Evolutionary conservation across 2,329 filamentous ascomycete species (phyloP).

Genomic region (Dothistroma septosporum): DNA sequence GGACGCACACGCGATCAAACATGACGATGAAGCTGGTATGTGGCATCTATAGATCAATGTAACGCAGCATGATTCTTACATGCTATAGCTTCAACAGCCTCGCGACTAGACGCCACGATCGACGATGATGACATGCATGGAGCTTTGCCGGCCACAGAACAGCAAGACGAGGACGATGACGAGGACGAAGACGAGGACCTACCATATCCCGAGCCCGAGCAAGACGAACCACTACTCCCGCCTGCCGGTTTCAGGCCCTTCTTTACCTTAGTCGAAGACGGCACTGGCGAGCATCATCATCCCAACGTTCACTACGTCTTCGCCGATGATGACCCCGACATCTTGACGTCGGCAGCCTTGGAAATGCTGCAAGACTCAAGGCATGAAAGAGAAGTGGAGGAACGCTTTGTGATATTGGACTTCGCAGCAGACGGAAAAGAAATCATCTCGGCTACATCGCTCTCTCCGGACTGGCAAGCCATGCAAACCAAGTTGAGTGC

Average conservation of each 20-base stretch:
- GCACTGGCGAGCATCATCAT: constrained; percentile 71
- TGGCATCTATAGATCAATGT: background rate
- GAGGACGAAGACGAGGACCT: constrained; percentile 16
- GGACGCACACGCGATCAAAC: background rate
- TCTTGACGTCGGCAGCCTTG: constrained; percentile 63
- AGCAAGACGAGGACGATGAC: constrained; percentile 9
- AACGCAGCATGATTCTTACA: constrained; percentile 1
- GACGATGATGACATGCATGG: constrained; percentile 13
- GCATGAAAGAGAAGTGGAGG: constrained; percentile 32
- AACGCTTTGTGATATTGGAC: constrained; percentile 57
- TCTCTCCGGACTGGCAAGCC: constrained; percentile 71
- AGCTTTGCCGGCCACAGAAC: background rate
- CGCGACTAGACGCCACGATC: constrained; percentile 5
- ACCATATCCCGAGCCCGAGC: constrained; percentile 20
- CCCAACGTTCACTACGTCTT: constrained; percentile 91
- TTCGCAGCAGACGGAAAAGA: constrained; percentile 44
- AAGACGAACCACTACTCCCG: constrained; percentile 19
- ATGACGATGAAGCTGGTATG: constrained; percentile 2
- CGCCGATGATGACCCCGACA: constrained; percentile 79
- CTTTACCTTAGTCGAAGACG: constrained; percentile 80
- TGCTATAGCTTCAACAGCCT: background rate
- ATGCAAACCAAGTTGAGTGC: constrained; percentile 50
- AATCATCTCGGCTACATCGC: constrained; percentile 65
- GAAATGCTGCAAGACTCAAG: constrained; percentile 49
- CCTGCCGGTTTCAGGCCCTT: constrained; percentile 66